phyloP scores from a whole-genome alignment of 768 basidiomycete genomes.

The Plicaturopsis crispa region DNA sequence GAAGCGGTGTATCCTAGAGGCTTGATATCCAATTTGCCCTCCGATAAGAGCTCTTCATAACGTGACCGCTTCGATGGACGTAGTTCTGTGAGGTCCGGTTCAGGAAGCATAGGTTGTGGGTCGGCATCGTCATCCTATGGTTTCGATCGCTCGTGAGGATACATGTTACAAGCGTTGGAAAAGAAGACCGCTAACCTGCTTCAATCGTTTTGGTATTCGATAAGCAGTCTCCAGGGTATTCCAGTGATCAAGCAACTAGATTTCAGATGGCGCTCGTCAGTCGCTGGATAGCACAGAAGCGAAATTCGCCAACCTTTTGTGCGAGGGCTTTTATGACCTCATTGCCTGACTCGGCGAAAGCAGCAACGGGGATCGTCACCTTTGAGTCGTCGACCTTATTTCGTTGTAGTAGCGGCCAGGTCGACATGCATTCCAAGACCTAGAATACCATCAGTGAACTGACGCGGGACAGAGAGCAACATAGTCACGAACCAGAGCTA shows the following conservation, averaged over 20 bases:
- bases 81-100: constrained; percentile 12
- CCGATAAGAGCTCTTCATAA: constrained; percentile 9
- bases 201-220: constrained; percentile 75
- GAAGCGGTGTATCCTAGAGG: constrained; percentile 12
- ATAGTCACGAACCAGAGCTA: constrained; percentile 49
- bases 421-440: constrained; percentile 59
- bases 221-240: constrained; percentile 66
- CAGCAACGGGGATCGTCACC: constrained; percentile 42
- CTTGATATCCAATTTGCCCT: constrained; percentile 15
- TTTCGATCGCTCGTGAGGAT: too few relatives aligned
- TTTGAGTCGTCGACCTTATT: constrained; percentile 90
- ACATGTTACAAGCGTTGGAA: too few relatives aligned
- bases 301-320: constrained; percentile 41
- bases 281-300: background rate
- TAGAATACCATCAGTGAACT: constrained; percentile 16
- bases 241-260: constrained; percentile 80
- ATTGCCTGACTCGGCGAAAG: constrained; percentile 46
- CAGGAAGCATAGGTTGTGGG: too few relatives aligned
- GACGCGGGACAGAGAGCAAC: background rate
- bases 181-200: constrained; percentile 33
- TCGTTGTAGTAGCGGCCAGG: constrained; percentile 77
- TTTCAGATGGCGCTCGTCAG: background rate
- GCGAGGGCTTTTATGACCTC: constrained; percentile 51
- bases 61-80: constrained; percentile 14
- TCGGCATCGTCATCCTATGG: constrained; percentile 13